These are phyloP conservation scores for Ophiosphaerella herpotricha DNA, from an alignment of 2,329 filamentous ascomycete species.

Conservation along the genomic window DNA sequence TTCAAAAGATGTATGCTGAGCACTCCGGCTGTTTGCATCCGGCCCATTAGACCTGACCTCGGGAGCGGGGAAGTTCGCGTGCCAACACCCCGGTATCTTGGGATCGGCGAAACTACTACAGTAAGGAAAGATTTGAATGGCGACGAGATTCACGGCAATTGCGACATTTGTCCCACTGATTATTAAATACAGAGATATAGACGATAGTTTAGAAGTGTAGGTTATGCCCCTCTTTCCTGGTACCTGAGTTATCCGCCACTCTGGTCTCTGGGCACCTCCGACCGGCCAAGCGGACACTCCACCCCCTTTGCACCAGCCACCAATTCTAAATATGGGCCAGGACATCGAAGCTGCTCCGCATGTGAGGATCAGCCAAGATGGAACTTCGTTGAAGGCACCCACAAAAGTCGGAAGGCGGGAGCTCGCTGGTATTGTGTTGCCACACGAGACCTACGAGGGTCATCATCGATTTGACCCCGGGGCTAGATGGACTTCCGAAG, in stretches of 20 bases:
- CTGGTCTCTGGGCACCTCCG: no score
- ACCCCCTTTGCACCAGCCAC: no score
- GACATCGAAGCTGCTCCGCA: constrained; percentile 30
- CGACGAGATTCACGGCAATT: constrained; percentile 18
- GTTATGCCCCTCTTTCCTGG: neutral
- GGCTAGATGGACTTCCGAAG: constrained; percentile 59
- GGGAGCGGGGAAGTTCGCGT: no score
- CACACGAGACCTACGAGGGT: constrained; percentile 58
- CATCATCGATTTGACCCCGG: constrained; percentile 61
- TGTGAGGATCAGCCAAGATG: constrained; percentile 28
- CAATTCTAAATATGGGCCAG: constrained; percentile 17
- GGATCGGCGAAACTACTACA: constrained; percentile 16
- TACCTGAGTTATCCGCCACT: no score
- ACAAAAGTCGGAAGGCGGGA: constrained; percentile 34
- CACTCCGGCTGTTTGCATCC: no score
- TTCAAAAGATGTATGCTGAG: no score
- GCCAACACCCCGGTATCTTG: constrained; percentile 6
- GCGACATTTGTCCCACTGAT: constrained; percentile 21
- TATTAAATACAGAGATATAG: constrained; percentile 4
- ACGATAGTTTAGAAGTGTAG: no score
- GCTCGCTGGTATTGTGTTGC: constrained; percentile 38
- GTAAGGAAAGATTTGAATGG: constrained; percentile 18
- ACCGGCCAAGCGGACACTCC: no score
- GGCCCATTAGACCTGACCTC: no score
- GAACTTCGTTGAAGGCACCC: constrained; percentile 26